Conservation (phyloP, 345 rosid genomes). For the Heritiera fomes region DNA sequence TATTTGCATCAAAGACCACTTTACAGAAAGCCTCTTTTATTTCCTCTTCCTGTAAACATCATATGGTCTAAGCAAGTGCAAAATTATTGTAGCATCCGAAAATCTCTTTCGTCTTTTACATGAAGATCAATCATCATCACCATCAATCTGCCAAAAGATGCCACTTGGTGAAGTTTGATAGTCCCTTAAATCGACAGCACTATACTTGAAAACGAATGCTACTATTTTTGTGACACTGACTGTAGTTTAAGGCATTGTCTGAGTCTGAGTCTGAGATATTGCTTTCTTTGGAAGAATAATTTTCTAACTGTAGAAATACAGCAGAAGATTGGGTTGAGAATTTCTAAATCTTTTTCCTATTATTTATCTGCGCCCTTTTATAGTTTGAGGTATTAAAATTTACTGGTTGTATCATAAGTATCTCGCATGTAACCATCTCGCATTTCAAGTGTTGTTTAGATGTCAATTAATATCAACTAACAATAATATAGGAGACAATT, state of each 20-base stretch:
- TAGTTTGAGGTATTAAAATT: no score
- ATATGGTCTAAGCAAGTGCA: background rate
- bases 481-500: no score
- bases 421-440: no score
- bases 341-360: no score
- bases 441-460: no score
- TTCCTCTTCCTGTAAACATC: slow-evolving; percentile 6
- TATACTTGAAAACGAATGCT: background rate
- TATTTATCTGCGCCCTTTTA: no score
- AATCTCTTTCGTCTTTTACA: slow-evolving; percentile 6
- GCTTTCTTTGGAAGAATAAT: background rate
- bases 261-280: no score
- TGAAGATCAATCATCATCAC: background rate
- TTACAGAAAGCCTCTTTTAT: background rate
- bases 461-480: no score
- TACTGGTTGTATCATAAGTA: no score
- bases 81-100: background rate
- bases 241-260: background rate
- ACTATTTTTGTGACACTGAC: background rate
- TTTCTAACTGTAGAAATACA: no score
- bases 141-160: background rate
- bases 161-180: background rate
- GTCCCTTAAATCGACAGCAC: background rate
- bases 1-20: slow-evolving; percentile 1
- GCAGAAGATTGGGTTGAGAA: no score